Base-by-base conservation (phyloP, 2,329 filamentous ascomycete species). In the Gaeumannomyces sp. region DNA sequence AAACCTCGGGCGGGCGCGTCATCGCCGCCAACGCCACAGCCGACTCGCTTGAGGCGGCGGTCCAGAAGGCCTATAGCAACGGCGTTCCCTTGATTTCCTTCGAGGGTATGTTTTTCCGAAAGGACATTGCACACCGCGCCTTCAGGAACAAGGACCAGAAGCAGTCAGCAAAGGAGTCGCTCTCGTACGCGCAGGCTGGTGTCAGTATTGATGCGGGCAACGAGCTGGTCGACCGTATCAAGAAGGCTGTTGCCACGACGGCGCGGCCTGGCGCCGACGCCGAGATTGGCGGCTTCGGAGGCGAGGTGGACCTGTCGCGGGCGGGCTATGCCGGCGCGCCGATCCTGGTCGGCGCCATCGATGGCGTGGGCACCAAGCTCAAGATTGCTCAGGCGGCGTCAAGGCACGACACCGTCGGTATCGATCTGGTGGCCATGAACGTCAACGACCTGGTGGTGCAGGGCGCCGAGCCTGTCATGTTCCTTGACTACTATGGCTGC, bases 361-460 rank as follows among this genome's bases (percentile, higher is more conserved):
- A 99, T 74, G 95, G 95, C 63, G 93, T 98, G 53, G 95, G 94
- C 66, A 98, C 94, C 61, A 98, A 98, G 81, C 89, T 98, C 71
- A 96, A 96, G 83, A 92, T 99, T 72, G 95, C 95, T 0, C 94
- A 97, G 75, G 86, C 88, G 16, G 91, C 96, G 80, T 85, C 88
- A 71, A 92, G 96, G 78, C 95, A 97, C 78, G 89, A 94, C 76
- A 97, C 93, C 3, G 94, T 99, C 14, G 95, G 95, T 67, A 93
- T 99, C 71, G 95, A 99, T 75, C 85, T 99, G 50, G 95, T 99
- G 4, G 95, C 95, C 70, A 98, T 98, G 94, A 98, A 97, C 76
- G 95, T 98, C 74, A 99, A 99, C 76, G 95, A 99, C 73, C 84
- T 99, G 0, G 89, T 99, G 63, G 95, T 98, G 11, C 93, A 98